Evolutionary conservation across 345 rosid genomes (phyloP), one percentile per base, ranked within the genome.

Genomic region (Syzygium oleosum): DNA sequence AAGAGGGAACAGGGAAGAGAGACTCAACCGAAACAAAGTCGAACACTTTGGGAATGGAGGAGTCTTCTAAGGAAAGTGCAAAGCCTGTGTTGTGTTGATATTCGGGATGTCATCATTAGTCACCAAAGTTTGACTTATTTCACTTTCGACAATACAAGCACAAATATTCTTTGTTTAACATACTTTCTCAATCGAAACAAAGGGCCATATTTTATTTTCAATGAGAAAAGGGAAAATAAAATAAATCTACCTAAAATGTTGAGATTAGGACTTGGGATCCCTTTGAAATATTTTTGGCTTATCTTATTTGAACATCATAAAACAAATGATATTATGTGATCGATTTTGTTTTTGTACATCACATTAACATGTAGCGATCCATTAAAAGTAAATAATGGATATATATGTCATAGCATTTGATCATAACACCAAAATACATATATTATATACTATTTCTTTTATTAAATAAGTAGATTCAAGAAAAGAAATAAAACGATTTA

Each of bases 91-190:
- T 58, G 17, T 4, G 34, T 12, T 27, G 15, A 59, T 27, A 59
- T 59, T 5, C 14, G 63, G 29, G 0, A 4, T 58, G 63, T 0
- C 61, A 22, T 55, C 59, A 0, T 56, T 27, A 12, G 16, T 0
- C 17, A 12, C 68, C 34, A 12, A 0, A 59, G 4, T 12, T 3
- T 2, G 68, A n/a, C 31, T 59, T 25, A 25, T 58, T 9, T 58
- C 63, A 58, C 63, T 58, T 58, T 4, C 0, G 6, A 56, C 6
- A 1, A 22, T 56, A 22, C 5, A 8, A 3, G n/a, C 12, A 22
- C n/a, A 56, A 3, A 9, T 1, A 56, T 9, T 56, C 5, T 56
- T 56, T 9, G 22, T 56, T 56, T 56, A 56, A 56, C 1, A 22
- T 22, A 12, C 2, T 55, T 0, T 23, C 25, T 58, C 7, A 23